Conservation (phyloP, 352 stramenopile species). For the Ochromonadaceae sp. region DNA sequence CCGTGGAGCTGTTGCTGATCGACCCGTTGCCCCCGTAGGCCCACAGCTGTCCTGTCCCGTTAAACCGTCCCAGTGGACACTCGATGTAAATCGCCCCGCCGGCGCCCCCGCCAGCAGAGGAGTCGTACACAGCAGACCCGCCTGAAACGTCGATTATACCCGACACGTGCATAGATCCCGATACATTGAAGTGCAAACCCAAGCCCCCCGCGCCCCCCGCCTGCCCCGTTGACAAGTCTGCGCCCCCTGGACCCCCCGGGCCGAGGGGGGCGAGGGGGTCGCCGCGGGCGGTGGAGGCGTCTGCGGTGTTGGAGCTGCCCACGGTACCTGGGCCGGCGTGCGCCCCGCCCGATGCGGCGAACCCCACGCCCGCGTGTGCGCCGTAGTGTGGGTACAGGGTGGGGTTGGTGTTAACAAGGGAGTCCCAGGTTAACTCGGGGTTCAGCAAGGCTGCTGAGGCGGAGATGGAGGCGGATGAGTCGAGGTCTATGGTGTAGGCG, state of each 20-base stretch:
- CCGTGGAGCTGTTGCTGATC: background rate
- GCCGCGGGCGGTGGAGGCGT: background rate
- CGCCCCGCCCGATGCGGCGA: background rate
- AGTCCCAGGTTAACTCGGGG: too few species aligned
- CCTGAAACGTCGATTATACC: conserved; percentile 4
- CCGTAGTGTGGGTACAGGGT: background rate
- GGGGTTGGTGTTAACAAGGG: too few species aligned
- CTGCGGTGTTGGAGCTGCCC: background rate
- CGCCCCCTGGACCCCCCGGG: background rate
- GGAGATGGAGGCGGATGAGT: too few species aligned
- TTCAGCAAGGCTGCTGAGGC: too few species aligned
- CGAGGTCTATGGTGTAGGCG: too few species aligned
- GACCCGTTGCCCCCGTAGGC: conserved; percentile 7
- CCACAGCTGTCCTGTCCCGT: background rate
- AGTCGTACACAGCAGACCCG: background rate
- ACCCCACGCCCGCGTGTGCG: background rate
- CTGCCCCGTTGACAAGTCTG: background rate
- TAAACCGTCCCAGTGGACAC: background rate
- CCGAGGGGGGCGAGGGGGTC: background rate
- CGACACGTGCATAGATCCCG: background rate
- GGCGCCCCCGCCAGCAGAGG: background rate
- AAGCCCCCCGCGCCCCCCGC: background rate
- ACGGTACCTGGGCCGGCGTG: background rate
- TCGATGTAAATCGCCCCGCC: conserved; percentile 2
- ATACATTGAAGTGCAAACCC: background rate